Evolutionary conservation across 192 early-diverging fungal species (phyloP), one percentile per base, ranked within the genome.

Genomic region (Rhizophagus sp.): DNA sequence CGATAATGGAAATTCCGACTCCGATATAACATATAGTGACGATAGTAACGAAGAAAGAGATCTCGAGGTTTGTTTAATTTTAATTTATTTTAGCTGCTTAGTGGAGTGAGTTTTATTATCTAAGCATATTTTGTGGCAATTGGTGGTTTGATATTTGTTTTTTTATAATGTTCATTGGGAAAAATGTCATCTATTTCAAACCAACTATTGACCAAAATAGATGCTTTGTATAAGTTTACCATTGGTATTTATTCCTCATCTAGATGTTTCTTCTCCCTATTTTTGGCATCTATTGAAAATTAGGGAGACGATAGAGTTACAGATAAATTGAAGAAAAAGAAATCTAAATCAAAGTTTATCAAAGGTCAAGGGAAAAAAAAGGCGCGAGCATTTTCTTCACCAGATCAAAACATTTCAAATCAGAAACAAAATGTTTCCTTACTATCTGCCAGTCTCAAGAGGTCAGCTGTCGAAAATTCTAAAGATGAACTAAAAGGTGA

Each of bases 391-490:
- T 57, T 62, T 62, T 52, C 44, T 30, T 75, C 30, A 17, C 49
- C 50, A 30, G 57, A 62, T 27, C n/a, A 61, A 22, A 76, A 41
- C 47, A 12, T 27, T 73, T 73, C 71, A 9, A 7, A 36, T n/a
- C 30, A 76, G n/a, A 64, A 63, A 65, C 62, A n/a, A n/a, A 64
- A 25, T 39, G 62, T 76, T 19, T 76, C 75, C 12, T 64, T 76
- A 41, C 25, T 76, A 44, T 76, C 75, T 63, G 75, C 75, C 27
- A 62, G 75, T 13, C 62, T 76, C 61, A 76, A 39, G 36, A 76
- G 25, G 9, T 76, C 75, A 10, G 33, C 75, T 17, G 75, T 17
- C 44, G 62, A 44, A 64, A 63, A 76, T 9, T 64, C 75, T 2
- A 64, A 76, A 44, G 27, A 70, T 44, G 68, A 70, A 67, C 33